phyloP scores from a whole-genome alignment of 768 basidiomycete species.

The Naganishia friedmannii region DNA sequence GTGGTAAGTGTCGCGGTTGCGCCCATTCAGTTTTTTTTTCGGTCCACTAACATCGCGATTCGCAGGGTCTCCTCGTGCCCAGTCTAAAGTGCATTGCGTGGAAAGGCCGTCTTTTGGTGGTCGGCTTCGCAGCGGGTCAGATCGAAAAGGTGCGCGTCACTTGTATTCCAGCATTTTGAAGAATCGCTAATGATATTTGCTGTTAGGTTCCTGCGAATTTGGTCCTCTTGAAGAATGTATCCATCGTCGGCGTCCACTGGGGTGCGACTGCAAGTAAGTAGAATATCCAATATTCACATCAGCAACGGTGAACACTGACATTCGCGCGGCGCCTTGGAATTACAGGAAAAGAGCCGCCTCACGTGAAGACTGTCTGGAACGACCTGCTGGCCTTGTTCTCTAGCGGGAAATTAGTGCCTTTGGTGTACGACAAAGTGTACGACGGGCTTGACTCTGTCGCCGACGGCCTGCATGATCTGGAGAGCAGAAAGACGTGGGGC shows the following conservation, averaged over 20 bases:
- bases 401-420: conserved; percentile 64
- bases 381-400: conserved; percentile 69
- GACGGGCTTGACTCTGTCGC: conserved; percentile 63
- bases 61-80: conserved; percentile 60
- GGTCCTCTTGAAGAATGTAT: conserved; percentile 78
- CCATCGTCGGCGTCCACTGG: conserved; percentile 82
- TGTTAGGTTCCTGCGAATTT: conserved; percentile 64
- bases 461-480: conserved; percentile 71
- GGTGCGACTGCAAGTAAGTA: conserved; percentile 70
- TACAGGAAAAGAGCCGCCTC: conserved; percentile 61
- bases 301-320: background rate
- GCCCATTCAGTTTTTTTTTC: background rate
- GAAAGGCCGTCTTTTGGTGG: conserved; percentile 87
- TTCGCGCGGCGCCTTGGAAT: conserved; percentile 26
- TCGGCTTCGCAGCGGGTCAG: conserved; percentile 81
- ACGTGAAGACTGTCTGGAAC: conserved; percentile 68
- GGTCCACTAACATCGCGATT: conserved; percentile 8
- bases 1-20: conserved; percentile 41
- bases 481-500: conserved; percentile 85
- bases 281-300: background rate
- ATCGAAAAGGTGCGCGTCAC: conserved; percentile 64
- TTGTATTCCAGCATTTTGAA: conserved; percentile 49
- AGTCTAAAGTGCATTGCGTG: conserved; percentile 84
- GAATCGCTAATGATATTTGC: conserved; percentile 43
- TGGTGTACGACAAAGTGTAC: conserved; percentile 68